A percentile compares a stretch with the other conserved stretches of the same genome.
Evolutionary conservation across 495 filamentous ascomycete genomes (phyloP).

Genomic region (Diplogelasinospora grovesii): DNA sequence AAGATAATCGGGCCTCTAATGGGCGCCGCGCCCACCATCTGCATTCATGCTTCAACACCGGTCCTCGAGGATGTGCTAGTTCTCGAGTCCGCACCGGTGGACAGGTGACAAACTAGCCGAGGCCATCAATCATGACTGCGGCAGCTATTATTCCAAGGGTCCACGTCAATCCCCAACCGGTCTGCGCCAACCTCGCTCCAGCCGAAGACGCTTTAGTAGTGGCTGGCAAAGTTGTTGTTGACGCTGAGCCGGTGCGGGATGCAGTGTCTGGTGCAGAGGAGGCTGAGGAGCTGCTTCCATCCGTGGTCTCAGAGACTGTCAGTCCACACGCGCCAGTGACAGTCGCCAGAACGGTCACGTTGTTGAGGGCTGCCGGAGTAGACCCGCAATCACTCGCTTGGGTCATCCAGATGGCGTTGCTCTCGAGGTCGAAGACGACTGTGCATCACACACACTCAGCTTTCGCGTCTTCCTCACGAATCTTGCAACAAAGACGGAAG

Average conservation of each 20-base stretch:
- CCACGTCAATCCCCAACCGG: background rate
- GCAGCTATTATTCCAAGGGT: background rate
- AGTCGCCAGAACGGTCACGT: conserved; percentile 10
- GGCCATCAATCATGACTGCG: background rate
- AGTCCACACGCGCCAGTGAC: conserved; percentile 18
- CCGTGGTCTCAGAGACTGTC: conserved; percentile 1
- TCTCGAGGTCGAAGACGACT: conserved; percentile 44
- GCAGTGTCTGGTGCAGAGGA: conserved; percentile 2
- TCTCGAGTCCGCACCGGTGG: too few species aligned
- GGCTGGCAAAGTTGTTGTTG: background rate
- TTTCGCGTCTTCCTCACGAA: too few species aligned
- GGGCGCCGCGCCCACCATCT: too few species aligned
- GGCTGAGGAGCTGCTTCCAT: conserved; percentile 5
- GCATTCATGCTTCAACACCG: too few species aligned
- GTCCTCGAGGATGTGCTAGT: too few species aligned
- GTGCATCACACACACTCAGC: too few species aligned
- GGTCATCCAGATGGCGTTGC: conserved; percentile 36
- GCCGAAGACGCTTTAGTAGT: background rate
- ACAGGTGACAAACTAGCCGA: too few species aligned
- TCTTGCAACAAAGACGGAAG: too few species aligned
- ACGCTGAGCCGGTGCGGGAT: background rate
- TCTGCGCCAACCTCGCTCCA: background rate
- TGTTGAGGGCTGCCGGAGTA: conserved; percentile 25
- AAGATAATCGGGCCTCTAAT: too few species aligned
- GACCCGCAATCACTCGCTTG: conserved; percentile 42